These are phyloP conservation scores for Claviceps capensis DNA, from an alignment of 2,329 filamentous ascomycete genomes.

Conservation along the genomic window DNA sequence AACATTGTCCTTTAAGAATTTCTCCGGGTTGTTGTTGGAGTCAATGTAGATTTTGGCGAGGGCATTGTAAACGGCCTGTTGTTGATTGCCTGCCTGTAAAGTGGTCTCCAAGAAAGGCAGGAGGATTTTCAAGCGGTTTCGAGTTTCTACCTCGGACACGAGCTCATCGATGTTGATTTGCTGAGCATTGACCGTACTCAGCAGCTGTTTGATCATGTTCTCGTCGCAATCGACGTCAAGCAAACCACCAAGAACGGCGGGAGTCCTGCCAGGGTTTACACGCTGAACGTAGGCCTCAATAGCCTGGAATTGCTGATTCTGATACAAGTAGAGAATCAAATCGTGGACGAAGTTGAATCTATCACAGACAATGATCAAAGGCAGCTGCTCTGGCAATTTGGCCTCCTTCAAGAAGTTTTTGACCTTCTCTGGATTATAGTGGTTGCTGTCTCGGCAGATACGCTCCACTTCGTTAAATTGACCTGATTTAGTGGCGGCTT, in stretches of 20 bases:
- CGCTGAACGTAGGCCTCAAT: slow-evolving; percentile 97
- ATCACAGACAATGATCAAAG: slow-evolving; percentile 95
- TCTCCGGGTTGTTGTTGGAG: slow-evolving; percentile 94
- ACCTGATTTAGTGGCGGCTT: slow-evolving; percentile 85
- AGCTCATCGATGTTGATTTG: slow-evolving; percentile 90
- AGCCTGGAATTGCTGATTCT: slow-evolving; percentile 98
- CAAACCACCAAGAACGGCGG: slow-evolving; percentile 82
- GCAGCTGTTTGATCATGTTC: slow-evolving; percentile 82
- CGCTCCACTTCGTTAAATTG: slow-evolving; percentile 95
- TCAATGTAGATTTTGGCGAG: slow-evolving; percentile 99
- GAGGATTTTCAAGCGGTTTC: slow-evolving; percentile 89
- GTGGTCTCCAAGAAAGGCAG: slow-evolving; percentile 93
- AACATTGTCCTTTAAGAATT: slow-evolving; percentile 94
- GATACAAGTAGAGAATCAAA: slow-evolving; percentile 89
- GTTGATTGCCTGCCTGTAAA: slow-evolving; percentile 77
- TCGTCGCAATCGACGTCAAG: slow-evolving; percentile 97
- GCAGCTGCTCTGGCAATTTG: slow-evolving; percentile 78
- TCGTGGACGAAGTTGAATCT: slow-evolving; percentile 99
- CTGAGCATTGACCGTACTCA: slow-evolving; percentile 69
- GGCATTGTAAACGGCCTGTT: slow-evolving; percentile 94
- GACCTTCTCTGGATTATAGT: slow-evolving; percentile 85
- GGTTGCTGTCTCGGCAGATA: slow-evolving; percentile 86
- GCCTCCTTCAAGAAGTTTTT: slow-evolving; percentile 99
- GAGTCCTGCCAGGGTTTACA: slow-evolving; percentile 83
- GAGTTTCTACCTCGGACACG: slow-evolving; percentile 84